Percentiles rank a stretch among this genome's conserved stretches.
Conservation (phyloP, 2,329 filamentous ascomycete genomes). For the Akanthomyces muscarius region DNA sequence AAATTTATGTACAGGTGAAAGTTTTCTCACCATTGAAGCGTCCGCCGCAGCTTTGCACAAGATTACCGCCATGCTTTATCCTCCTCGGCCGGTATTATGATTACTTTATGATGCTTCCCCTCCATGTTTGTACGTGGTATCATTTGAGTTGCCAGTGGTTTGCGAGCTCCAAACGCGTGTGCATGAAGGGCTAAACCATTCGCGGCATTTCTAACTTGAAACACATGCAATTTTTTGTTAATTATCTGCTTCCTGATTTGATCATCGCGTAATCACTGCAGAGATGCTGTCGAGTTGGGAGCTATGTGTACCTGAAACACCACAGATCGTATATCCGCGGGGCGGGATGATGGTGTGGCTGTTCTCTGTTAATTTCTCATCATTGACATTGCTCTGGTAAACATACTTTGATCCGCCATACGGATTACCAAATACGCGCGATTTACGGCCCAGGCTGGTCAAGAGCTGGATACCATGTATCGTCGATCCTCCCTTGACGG, state of each 20-base stretch:
- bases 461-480: constrained; percentile 87
- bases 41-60: background rate
- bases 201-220: background rate
- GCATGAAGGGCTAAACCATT: background rate
- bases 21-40: background rate
- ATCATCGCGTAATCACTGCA: constrained; percentile 56
- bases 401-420: constrained; percentile 78
- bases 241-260: background rate
- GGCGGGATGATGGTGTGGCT: constrained; percentile 89
- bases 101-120: background rate
- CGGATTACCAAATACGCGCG: constrained; percentile 77
- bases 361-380: constrained; percentile 5
- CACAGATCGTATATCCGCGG: constrained; percentile 81
- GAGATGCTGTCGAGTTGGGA: constrained; percentile 83
- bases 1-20: constrained; percentile 15
- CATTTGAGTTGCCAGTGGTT: background rate
- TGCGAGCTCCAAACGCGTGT: background rate
- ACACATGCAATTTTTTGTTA: background rate
- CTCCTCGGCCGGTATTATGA: background rate
- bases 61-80: background rate
- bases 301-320: constrained; percentile 77
- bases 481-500: constrained; percentile 73
- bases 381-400: background rate
- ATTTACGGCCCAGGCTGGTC: constrained; percentile 83
- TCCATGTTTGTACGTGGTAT: background rate